Percentiles rank a stretch among this genome's conserved stretches.
phyloP scores from a whole-genome alignment of 2,329 filamentous ascomycete species.

The Pseudopithomyces chartarum region DNA sequence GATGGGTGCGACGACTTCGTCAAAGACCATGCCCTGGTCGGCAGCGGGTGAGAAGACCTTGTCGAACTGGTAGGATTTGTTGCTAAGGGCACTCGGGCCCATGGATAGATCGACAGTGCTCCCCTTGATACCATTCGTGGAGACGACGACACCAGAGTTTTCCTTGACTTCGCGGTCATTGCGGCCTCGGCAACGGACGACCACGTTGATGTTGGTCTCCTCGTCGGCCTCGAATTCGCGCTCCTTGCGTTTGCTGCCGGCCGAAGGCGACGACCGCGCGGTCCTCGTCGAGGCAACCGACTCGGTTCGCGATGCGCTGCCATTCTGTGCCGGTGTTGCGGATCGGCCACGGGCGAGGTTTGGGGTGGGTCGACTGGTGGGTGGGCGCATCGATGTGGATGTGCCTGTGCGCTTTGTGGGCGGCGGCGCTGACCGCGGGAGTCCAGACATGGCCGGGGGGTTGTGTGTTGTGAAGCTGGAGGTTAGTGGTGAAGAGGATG shows the following conservation, averaged over 20 bases:
- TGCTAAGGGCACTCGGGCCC: constrained; percentile 89
- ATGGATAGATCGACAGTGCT: constrained; percentile 85
- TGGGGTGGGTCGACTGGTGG: constrained; percentile 55
- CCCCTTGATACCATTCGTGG: constrained; percentile 85
- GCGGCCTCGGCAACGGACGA: constrained; percentile 90
- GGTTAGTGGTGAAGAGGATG: constrained; percentile 17
- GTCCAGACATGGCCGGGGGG: constrained; percentile 56
- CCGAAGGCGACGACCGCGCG: constrained; percentile 54
- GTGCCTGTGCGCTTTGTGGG: constrained; percentile 54
- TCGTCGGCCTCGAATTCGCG: constrained; percentile 80
- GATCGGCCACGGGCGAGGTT: constrained; percentile 58
- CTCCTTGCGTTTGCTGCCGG: constrained; percentile 81
- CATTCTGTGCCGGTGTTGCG: constrained; percentile 51
- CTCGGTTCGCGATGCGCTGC: constrained; percentile 71
- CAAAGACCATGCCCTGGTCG: constrained; percentile 91
- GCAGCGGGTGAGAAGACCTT: constrained; percentile 95
- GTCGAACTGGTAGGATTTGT: constrained; percentile 97
- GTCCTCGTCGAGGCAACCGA: constrained; percentile 64
- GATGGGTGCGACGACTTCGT: constrained; percentile 92
- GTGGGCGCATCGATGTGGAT: constrained; percentile 58
- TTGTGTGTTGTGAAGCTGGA: constrained; percentile 22
- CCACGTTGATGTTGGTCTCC: constrained; percentile 97
- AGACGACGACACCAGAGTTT: constrained; percentile 91
- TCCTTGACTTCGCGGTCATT: constrained; percentile 92
- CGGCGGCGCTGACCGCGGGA: constrained; percentile 57